Evolutionary conservation across 495 filamentous ascomycete species (phyloP), one percentile per base, ranked within the genome.

Genomic region (Daldinia grandis): DNA sequence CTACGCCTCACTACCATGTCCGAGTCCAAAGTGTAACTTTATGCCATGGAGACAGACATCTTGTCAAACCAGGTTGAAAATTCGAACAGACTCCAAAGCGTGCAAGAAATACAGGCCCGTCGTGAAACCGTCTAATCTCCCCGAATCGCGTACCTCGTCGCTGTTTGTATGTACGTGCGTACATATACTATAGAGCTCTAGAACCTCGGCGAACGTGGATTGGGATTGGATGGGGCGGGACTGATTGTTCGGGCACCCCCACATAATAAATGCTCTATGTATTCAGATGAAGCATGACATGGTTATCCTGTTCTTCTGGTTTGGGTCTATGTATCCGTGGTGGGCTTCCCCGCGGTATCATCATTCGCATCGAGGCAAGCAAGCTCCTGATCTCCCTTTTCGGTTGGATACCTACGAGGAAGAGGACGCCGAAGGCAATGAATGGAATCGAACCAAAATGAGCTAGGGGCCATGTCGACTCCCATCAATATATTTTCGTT

Each of bases 41-140:
- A 47, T 47, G 42, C 7, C 9, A 35, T 68, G 54, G 55, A 68
- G 40, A 49, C 60, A 68, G 40, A 49, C 60, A 56, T 56, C 63
- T 72, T 63, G 64, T 72, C 63, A 59, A 31, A 66, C 69, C n/a
- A 63, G 24, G 54, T 27, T 27, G 51, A 50, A 47, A 58, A 37
- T 68, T 63, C 27, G 4, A 51, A 42, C 42, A 50, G 44, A 60
- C 27, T 27, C 60, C 25, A 27, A 27, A 53, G 49, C 19, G 53
- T 51, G 38, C 25, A 62, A 58, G 38, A 44, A 44, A 60, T 17
- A 35, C 42, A 40, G 58, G 25, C 37, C 62, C 67, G 61, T 61
- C 35, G 67, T 69, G 67, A 40, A 64, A 69, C 62, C 30, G n/a
- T 71, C 57, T 31, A 66, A 71, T 60, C 62, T 62, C 69, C 53